These are phyloP conservation scores for Sophora flavescens DNA, from an alignment of 306 rosid genomes.

Conservation along the genomic window DNA sequence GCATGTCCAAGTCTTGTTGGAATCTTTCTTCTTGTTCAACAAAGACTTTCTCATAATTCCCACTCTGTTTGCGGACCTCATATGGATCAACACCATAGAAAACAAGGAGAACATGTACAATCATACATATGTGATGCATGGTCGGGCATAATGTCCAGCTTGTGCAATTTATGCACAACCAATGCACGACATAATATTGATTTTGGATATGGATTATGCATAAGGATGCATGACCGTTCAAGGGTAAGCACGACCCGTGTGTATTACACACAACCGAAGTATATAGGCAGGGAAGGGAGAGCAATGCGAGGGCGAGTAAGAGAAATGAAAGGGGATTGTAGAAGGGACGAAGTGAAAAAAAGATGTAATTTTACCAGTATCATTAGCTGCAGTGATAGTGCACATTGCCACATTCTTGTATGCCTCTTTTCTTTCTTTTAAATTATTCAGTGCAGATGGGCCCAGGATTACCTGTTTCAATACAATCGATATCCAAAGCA, in stretches of 20 bases:
- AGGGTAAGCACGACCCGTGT: too few relatives aligned
- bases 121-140: too few relatives aligned
- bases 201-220: too few relatives aligned
- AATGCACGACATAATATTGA: too few relatives aligned
- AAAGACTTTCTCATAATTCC: background rate
- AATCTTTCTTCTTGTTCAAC: background rate
- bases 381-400: constrained; percentile 9
- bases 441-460: constrained; percentile 77
- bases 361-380: too few relatives aligned
- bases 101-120: background rate
- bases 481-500: constrained; percentile 91
- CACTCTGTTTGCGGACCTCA: background rate
- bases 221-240: too few relatives aligned
- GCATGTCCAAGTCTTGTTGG: background rate
- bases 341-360: background rate
- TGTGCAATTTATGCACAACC: too few relatives aligned
- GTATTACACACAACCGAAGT: too few relatives aligned
- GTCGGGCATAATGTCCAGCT: too few relatives aligned
- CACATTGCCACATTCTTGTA: constrained; percentile 3
- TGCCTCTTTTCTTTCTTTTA: background rate
- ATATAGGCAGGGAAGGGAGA: background rate
- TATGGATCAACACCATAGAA: background rate
- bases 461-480: constrained; percentile 80
- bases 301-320: constrained; percentile 3
- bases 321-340: background rate